These are phyloP conservation scores for Cucumis sativus DNA, from an alignment of 306 rosid species.

Conservation along the genomic window Cucumber_9930_V3 NC_026659.2:3455501-3456000, in stretches of 20 bases:
- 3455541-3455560: not conserved
- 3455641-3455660: not conserved
- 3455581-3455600: not conserved
- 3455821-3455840: not conserved
- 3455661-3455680: too few species aligned
- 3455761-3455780: not conserved
- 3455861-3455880: not conserved
- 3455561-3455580: not conserved
- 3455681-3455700: too few species aligned
- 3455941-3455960: not conserved
- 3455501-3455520: not conserved
- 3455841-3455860: not conserved
- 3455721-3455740: not conserved
- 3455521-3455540: not conserved
- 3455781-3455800: not conserved
- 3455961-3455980: not conserved
- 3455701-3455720: not conserved
- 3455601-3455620: not conserved
- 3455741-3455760: not conserved
- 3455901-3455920: not conserved
- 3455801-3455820: not conserved
- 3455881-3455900: not conserved
- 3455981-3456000: not conserved
- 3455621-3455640: not conserved
- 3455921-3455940: not conserved